Base-by-base conservation (phyloP, 1,284 basidiomycete species). In the Porogramme epimiltina region DNA sequence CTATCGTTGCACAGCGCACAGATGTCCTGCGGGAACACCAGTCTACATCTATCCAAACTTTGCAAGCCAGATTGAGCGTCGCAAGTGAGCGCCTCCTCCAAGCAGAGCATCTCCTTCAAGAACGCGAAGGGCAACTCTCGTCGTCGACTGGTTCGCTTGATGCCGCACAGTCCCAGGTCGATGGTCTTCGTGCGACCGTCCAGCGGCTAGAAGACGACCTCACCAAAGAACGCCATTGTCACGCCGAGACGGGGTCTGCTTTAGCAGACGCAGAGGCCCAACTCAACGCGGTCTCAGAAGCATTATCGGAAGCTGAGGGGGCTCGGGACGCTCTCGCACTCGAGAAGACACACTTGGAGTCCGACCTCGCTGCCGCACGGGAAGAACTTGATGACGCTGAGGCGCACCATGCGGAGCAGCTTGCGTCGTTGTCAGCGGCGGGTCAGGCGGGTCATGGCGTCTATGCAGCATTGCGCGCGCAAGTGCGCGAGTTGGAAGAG, bases 401-500 rank as follows among this genome's bases (percentile, higher is more conserved):
- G 65, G 71, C 64, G 38, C 81, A 83, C 1, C 86, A 86, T 56
- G 78, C 73, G 47, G 68, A 69, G 28, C 85, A 88, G 58, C 73
- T 88, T 18, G 77, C 79, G 11, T 69, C 72, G 10, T 81, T 88
- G 78, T 78, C 84, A 0, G 42, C 28, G 13, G 72, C 78, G 2
- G 76, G 73, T 10, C 77, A 82, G 55, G 78, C 78, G 8, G 49
- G 43, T 3, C 49, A 45, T 11, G 51, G 51, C 15, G 38, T 40
- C 5, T 76, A 77, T n/a, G 72, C 70, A 5, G 71, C 80, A 16
- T 72, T 90, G 24, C 78, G 78, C 42, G 69, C 74, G 13, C 85
- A 88, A 56, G 82, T 91, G 55, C 73, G 79, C 49, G 81, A 85
- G 54, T 78, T 89, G 19, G 84, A 89, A 55, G 69, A 63, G 13